A percentile compares a stretch with the other conserved stretches of the same genome.
These are phyloP conservation scores for Blumeriella jaapii DNA, from an alignment of 2,329 filamentous ascomycete genomes.

Conservation along the genomic window DNA sequence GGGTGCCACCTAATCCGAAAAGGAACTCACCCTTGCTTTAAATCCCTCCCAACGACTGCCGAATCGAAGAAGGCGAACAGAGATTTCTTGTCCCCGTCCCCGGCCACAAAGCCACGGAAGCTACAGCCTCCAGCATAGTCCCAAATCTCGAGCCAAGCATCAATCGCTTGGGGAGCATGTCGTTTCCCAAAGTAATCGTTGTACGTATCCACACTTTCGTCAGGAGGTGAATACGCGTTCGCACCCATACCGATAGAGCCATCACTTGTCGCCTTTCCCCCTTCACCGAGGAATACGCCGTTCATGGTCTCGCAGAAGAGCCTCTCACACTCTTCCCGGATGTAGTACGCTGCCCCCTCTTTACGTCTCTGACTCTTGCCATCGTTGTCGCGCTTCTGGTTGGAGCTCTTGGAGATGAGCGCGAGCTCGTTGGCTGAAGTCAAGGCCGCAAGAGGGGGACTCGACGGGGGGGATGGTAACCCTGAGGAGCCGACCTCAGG, in stretches of 20 bases:
- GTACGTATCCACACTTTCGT: conserved; percentile 20
- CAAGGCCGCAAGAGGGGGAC: conserved; percentile 75
- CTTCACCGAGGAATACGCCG: conserved; percentile 93
- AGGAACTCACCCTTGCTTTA: conserved; percentile 71
- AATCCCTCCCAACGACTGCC: conserved; percentile 57
- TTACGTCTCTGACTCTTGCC: conserved; percentile 36
- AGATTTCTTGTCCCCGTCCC: conserved; percentile 56
- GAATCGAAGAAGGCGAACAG: conserved; percentile 84
- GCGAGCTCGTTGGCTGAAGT: conserved; percentile 57
- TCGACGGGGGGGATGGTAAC: conserved; percentile 74
- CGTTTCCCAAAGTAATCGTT: conserved; percentile 20
- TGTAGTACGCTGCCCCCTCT: conserved; percentile 92
- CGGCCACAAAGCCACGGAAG: conserved; percentile 76
- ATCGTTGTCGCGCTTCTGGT: conserved; percentile 25
- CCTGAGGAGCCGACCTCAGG: conserved; percentile 79
- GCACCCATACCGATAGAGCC: conserved; percentile 83
- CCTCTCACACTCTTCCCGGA: conserved; percentile 99
- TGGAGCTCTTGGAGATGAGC: conserved; percentile 41
- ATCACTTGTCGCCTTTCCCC: conserved; percentile 60
- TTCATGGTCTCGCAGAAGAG: conserved; percentile 97
- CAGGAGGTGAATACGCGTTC: conserved; percentile 37
- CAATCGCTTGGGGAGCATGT: conserved; percentile 16
- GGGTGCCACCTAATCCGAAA: conserved; percentile 4
- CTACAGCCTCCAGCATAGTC: conserved; percentile 76
- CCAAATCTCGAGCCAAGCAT: conserved; percentile 28